Evolutionary conservation across 345 rosid species (phyloP), one percentile per base, ranked within the genome.

Genomic region (Salix dunnii): DNA sequence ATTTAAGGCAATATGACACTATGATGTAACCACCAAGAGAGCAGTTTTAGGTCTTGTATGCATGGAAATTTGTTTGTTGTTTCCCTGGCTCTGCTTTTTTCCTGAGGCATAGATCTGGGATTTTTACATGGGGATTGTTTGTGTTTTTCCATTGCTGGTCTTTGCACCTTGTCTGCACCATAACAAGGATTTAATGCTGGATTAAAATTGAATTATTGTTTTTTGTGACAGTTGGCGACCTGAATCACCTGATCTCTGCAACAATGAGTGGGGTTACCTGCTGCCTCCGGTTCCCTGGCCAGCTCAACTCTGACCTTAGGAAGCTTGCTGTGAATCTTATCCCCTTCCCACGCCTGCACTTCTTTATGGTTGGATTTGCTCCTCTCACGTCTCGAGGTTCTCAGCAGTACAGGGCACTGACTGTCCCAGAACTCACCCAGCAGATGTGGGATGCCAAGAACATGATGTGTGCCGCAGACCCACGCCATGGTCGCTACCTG

Each of bases 391-490:
- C 79, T 12, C 73, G 79, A 12, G 79, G 79, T 17, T 76, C 79
- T 35, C 79, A 76, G 58, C 79, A 76, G 46, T 76, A 76, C 65
- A 73, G 79, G 20, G 79, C 79, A 3, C 18, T 76, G 2, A 76
- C 79, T 6, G 79, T 76, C 31, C 79, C 79, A 38, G 79, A 76
- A 30, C 73, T 76, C 3, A 76, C 79, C 35, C 79, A 76, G 66
- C 79, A 76, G 46, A 76, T 76, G 79, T 76, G 79, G 79, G 79
- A 76, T 69, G 53, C 79, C 2, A 76, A 76, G 79, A 76, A 76
- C 74, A 76, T 77, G 79, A 77, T 77, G 79, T 77, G 79, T 31
- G 79, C 79, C 0, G 79, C 79, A 2, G 79, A 77, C 73, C 70
- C 79, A 20, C 53, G 53, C 53, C 53, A 48, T 17, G 53, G 53